Base-by-base conservation (phyloP, 192 early-diverging fungal genomes). In the Radiomyces spectabilis region DNA sequence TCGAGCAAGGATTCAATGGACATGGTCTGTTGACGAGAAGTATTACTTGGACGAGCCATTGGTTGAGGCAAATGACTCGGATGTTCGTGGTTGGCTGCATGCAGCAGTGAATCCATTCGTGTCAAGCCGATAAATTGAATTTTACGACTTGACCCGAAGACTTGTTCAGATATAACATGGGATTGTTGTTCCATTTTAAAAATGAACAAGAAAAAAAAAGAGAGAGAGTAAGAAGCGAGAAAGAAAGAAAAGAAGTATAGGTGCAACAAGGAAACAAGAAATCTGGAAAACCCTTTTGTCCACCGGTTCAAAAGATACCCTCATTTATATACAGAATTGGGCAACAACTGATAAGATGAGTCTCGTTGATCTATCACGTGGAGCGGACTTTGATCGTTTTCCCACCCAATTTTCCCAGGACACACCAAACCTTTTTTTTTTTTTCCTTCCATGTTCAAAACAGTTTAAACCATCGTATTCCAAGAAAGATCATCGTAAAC, bases 141-240 rank as follows among this genome's bases (percentile, higher is more conserved):
- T 32, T 41, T 41, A 57, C 51, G 43, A 58, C 63, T 65, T 19
- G 56, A 59, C 27, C 63, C 63, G 50, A 66, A 66, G 16, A 66
- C 63, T 58, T 66, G 56, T 30, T 66, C 43, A 31, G 63, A 59
- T 35, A 66, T 42, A 47, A 66, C 45, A 45, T 52, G 63, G 24
- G 63, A 65, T 24, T 51, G 39, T 31, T 52, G 55, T 12, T 57
- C 55, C 55, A 57, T 57, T 13, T 25, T 29, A 38, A 30, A 48
- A 30, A 48, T 8, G 13, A 48, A 21, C 24, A 31, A 48, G 30
- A 8, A 48, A 48, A 2, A 48, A 21, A 1, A 25, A 16, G 7
- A 25, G 30, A 22, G 5, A 42, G 19, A 42, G 19, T 8, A 19
- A 21, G 41, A 47, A 27, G 27, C 24, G 30, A 35, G 13, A 35